These are phyloP conservation scores for Leucosporidium scottii DNA, from an alignment of 768 basidiomycete genomes.

Conservation along the genomic window DNA sequence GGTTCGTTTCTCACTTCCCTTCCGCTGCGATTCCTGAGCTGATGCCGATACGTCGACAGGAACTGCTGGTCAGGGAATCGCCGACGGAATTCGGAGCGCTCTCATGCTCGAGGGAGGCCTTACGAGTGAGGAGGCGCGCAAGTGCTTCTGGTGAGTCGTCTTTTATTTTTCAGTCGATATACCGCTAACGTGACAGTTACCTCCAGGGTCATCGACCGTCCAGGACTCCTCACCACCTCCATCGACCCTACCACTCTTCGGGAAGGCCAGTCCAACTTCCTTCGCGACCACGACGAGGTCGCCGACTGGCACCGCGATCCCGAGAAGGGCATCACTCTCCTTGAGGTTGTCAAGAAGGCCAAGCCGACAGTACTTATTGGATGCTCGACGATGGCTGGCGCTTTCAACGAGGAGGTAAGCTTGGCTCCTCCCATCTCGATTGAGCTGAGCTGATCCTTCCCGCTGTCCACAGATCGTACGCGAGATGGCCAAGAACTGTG, in stretches of 20 bases:
- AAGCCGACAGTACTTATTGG: constrained; percentile 80
- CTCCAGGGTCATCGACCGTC: constrained; percentile 28
- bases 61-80: constrained; percentile 73
- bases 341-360: constrained; percentile 63
- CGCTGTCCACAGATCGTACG: constrained; percentile 32
- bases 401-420: constrained; percentile 63
- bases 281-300: constrained; percentile 42
- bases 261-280: constrained; percentile 52
- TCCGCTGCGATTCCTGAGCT: too few relatives aligned
- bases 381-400: constrained; percentile 67
- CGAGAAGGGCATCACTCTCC: constrained; percentile 50
- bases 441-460: constrained; percentile 25
- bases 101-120: constrained; percentile 52
- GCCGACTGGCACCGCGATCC: constrained; percentile 15
- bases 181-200: background rate
- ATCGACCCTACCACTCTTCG: constrained; percentile 35
- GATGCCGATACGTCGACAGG: constrained; percentile 41
- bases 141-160: constrained; percentile 20
- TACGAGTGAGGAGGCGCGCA: constrained; percentile 53
- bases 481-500: constrained; percentile 58
- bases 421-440: background rate
- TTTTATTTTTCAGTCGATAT: background rate
- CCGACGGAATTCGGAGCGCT: constrained; percentile 67
- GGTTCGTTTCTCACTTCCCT: constrained; percentile 40
- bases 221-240: constrained; percentile 31